These are phyloP conservation scores for Kalanchoe fedtschenkoi DNA, from an alignment of 164 flowering plant species.

Conservation along the genomic window DNA sequence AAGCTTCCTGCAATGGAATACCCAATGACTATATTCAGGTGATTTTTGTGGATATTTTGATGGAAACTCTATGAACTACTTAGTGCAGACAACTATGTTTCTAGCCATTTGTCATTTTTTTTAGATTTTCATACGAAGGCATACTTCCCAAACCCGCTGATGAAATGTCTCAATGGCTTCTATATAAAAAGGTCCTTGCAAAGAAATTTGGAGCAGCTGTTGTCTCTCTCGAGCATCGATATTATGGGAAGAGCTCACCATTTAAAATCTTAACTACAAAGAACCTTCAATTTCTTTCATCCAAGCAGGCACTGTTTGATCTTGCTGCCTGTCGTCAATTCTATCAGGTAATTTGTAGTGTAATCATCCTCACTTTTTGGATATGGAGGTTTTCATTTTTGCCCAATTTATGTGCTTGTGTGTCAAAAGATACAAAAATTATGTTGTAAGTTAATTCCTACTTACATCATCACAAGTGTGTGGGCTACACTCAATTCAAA, in stretches of 20 bases:
- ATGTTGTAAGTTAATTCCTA: too few species aligned
- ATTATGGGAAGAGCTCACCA: conserved; percentile 95
- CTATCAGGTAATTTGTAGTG: conserved; percentile 57
- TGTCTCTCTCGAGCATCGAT: conserved; percentile 93
- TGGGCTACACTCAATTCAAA: not conserved
- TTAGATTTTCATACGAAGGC: not conserved
- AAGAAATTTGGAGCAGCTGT: conserved; percentile 97
- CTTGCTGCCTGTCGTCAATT: conserved; percentile 78
- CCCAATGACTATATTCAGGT: conserved; percentile 69
- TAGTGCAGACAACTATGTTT: not conserved
- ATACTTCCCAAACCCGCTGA: not conserved
- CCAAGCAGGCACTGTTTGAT: conserved; percentile 92
- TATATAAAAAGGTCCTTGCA: conserved; percentile 60
- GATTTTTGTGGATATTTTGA: conserved; percentile 21
- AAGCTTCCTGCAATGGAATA: conserved; percentile 74
- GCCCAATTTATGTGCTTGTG: not conserved
- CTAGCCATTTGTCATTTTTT: not conserved
- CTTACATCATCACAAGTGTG: not conserved
- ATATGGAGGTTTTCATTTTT: not conserved
- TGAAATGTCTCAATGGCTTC: not conserved
- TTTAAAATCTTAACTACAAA: conserved; percentile 54
- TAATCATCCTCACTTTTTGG: not conserved
- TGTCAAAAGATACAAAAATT: not conserved
- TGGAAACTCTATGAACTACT: not conserved
- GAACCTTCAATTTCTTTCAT: conserved; percentile 73